Percentiles rank a stretch among this genome's conserved stretches.
Evolutionary conservation across 495 filamentous ascomycete species (phyloP).

Genomic region (Aspergillus campestris): DNA sequence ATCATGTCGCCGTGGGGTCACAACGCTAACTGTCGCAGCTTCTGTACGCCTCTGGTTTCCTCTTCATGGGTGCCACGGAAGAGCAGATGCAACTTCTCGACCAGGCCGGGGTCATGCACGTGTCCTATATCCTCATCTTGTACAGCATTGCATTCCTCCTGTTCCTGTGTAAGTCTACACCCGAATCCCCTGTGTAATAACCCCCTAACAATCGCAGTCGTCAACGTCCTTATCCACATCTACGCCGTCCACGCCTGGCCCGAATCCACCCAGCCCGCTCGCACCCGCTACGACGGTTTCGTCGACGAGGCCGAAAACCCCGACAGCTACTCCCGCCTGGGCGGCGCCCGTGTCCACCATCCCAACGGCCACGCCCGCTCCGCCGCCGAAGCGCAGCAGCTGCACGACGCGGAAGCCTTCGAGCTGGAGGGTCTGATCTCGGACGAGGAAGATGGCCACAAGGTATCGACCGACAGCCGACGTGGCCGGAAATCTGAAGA

Average conservation of each 20-base stretch:
- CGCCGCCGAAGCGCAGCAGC: slow-evolving; percentile 41
- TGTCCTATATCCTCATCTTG: slow-evolving; percentile 83
- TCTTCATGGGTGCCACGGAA: slow-evolving; percentile 96
- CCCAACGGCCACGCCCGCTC: slow-evolving; percentile 49
- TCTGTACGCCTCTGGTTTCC: slow-evolving; percentile 85
- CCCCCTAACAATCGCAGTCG: slow-evolving; percentile 36
- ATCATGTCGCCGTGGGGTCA: not conserved
- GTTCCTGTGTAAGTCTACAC: slow-evolving; percentile 61
- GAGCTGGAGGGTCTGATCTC: slow-evolving; percentile 86
- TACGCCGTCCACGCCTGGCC: slow-evolving; percentile 61
- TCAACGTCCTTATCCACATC: slow-evolving; percentile 72
- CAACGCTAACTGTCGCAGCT: slow-evolving; percentile 47
- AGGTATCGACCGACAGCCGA: slow-evolving; percentile 1
- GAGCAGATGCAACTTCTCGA: slow-evolving; percentile 81
- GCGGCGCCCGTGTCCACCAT: not conserved
- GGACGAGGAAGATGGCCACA: slow-evolving; percentile 52
- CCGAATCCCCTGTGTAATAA: not conserved
- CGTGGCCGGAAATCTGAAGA: slow-evolving; percentile 23
- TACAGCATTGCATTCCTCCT: slow-evolving; percentile 85
- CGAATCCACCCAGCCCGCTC: slow-evolving; percentile 23
- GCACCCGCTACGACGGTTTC: slow-evolving; percentile 7
- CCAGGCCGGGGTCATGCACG: slow-evolving; percentile 68
- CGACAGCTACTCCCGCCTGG: slow-evolving; percentile 7
- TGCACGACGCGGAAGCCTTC: slow-evolving; percentile 77
- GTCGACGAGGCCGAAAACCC: slow-evolving; percentile 6